Percentiles rank a stretch among this genome's conserved stretches.
These are phyloP conservation scores for Aureobasidium sp. DNA, from an alignment of 2,329 filamentous ascomycete genomes.

Conservation along the genomic window DNA sequence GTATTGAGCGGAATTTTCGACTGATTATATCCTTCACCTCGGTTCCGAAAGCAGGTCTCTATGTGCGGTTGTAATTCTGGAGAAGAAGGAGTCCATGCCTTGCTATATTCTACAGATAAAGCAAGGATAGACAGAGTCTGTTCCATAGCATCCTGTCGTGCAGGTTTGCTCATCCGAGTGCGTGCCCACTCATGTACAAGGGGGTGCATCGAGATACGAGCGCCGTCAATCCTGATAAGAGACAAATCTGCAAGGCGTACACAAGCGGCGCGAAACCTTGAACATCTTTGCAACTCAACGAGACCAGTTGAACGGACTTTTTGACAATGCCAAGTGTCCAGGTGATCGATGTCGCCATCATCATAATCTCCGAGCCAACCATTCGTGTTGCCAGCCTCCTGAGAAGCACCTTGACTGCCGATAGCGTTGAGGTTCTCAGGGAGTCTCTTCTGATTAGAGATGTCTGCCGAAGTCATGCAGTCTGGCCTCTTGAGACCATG, in stretches of 20 bases:
- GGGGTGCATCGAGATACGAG: constrained; percentile 5
- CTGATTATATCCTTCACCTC: too few species aligned
- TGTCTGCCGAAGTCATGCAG: too few species aligned
- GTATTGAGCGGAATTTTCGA: too few species aligned
- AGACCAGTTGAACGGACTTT: not conserved
- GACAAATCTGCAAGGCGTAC: not conserved
- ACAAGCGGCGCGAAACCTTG: not conserved
- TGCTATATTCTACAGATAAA: not conserved
- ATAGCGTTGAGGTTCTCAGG: too few species aligned
- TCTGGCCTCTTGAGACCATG: too few species aligned
- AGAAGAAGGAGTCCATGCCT: too few species aligned
- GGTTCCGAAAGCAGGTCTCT: not conserved
- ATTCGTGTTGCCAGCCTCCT: too few species aligned
- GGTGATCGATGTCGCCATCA: not conserved
- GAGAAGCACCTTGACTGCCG: too few species aligned
- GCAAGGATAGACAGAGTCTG: not conserved
- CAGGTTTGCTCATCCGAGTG: not conserved
- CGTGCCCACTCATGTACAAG: constrained; percentile 11
- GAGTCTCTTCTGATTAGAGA: too few species aligned
- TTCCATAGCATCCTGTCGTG: not conserved
- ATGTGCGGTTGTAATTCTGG: not conserved
- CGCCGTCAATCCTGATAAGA: not conserved
- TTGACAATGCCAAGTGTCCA: not conserved
- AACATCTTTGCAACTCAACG: not conserved
- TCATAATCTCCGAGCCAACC: too few species aligned